Base-by-base conservation (phyloP, 2,329 filamentous ascomycete species). In the Chaetomiaceae sp. region DNA sequence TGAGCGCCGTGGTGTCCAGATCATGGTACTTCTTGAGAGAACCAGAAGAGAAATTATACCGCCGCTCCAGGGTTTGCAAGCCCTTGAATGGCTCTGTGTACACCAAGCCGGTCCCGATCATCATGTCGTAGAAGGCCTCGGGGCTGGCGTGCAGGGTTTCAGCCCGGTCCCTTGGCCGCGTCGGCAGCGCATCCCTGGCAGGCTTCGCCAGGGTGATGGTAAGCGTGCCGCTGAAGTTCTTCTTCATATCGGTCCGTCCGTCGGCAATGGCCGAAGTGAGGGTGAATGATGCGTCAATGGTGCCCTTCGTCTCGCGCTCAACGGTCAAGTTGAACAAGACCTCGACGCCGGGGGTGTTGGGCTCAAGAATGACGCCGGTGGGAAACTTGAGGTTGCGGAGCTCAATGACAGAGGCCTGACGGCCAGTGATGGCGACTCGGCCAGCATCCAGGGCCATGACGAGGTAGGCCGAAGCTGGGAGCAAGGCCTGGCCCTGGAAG, bases 401-500 rank as follows among this genome's bases (percentile, higher is more conserved):
- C 55, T 69, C 67, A 5, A 70, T 48, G 1, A 66, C 16, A 0
- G 62, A 58, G 0, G 63, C 65, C 0, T 41, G 13, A 0, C 61
- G 61, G 1, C 59, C 61, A 1, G 53, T 56, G 5, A 67, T 35
- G 1, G 66, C 55, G 1, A 53, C 58, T 3, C 57, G 63, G 1
- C 70, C 68, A 3, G 73, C 73, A 41, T 76, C 74, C 7, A 74
- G 55, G 1, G 71, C 72, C 70, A 76, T 75, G 40, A 70, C 53
- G 31, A 71, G 68, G 56, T 76, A 77, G 0, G 68, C 74, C 2
- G 74, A 74, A 3, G 69, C 73, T 2, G 74, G 74, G 8, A 77
- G 61, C 14, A 77, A 60, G 4, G 68, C 65, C 45, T 73, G 68
- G 1, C 68, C 69, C 52, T 74, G 71, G 30, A 76, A 72, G 7